Evolutionary conservation across 306 rosid species (phyloP).

Genomic region (Lathyrus aphaca): DNA sequence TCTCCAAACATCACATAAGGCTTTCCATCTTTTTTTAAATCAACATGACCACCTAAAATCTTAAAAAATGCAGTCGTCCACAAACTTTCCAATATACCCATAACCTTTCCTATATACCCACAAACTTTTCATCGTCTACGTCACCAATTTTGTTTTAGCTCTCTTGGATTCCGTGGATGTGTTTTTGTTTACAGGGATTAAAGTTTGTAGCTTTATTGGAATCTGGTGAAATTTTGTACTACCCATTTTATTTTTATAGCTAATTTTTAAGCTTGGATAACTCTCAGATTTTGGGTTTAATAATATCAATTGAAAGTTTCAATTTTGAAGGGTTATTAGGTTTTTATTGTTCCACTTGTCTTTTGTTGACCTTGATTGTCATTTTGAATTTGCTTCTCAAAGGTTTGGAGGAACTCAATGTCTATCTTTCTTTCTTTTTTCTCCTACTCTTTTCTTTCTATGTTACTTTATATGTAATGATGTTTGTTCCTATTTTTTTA

Average conservation of each 20-base stretch:
- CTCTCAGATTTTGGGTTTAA: constrained; percentile 22
- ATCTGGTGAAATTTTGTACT: constrained; percentile 46
- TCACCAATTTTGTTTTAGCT: constrained; percentile 60
- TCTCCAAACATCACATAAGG: too few species aligned
- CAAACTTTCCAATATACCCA: too few species aligned
- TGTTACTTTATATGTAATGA: constrained; percentile 12
- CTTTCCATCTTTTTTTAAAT: too few species aligned
- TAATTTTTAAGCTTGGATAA: constrained; percentile 43
- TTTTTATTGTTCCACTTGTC: constrained; percentile 26
- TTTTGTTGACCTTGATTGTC: constrained; percentile 36
- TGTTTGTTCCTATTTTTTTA: constrained; percentile 21
- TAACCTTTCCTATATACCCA: too few species aligned
- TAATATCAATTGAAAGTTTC: constrained; percentile 11
- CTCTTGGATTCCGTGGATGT: too few species aligned
- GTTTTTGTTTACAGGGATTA: constrained; percentile 10
- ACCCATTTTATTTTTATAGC: constrained; percentile 38
- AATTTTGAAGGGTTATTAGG: constrained; percentile 36
- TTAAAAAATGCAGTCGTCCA: too few species aligned
- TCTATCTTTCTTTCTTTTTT: constrained; percentile 25
- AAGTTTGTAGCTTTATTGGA: constrained; percentile 64
- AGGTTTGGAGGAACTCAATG: constrained; percentile 34
- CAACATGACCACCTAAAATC: too few species aligned
- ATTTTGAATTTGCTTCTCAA: constrained; percentile 37
- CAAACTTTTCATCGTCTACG: too few species aligned
- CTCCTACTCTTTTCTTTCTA: background rate